Base-by-base conservation (phyloP, 768 basidiomycete species). In the Pleurotus djamor region DNA sequence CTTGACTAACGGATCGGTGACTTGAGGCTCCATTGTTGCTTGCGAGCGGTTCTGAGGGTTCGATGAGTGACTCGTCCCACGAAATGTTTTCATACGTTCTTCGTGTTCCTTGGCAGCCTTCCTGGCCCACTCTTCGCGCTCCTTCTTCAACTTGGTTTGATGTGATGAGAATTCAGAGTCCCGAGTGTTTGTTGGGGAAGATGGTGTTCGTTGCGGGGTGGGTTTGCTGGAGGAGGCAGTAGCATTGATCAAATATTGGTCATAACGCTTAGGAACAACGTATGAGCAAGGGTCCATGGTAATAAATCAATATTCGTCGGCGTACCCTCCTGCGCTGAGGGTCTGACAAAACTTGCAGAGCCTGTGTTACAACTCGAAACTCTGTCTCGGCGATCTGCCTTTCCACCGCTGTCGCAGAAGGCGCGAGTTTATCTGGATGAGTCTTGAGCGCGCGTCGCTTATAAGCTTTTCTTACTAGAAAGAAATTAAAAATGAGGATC, bases 381-480 rank as follows among this genome's bases (percentile, higher is more conserved):
- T 78, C 79, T 41, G 78, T 77, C 65, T 83, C 82, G 6, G 87
- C 83, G 16, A 67, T 74, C 58, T 79, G 76, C 66, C 81, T 84
- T 60, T 83, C 81, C 59, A 76, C 71, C 47, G 79, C 78, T 45
- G 72, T 80, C 6, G 83, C 82, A 34, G 71, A 71, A 38, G 79
- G 84, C 9, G 82, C 82, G 49, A 60, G 80, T 64, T 88, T 89
- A 64, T 90, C 88, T 8, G 88, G 88, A 67, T 90, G 88, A 1
- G 89, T 89, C 68, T 87, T 85, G 32, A 90, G 74, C 8, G 83
- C 87, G 64, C 81, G 84, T 61, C 80, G 81, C 65, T 82, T 85
- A 69, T 89, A 90, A 1, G 86, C 87, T 64, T 77, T 84, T 52
- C 86, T 83, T 59, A 90, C 88, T 88, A 61, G 6, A 37, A 21